A percentile compares a stretch with the other conserved stretches of the same genome.
These are phyloP conservation scores for Cladophialophora immunda DNA, from an alignment of 2,329 filamentous ascomycete genomes.

Conservation along the genomic window DNA sequence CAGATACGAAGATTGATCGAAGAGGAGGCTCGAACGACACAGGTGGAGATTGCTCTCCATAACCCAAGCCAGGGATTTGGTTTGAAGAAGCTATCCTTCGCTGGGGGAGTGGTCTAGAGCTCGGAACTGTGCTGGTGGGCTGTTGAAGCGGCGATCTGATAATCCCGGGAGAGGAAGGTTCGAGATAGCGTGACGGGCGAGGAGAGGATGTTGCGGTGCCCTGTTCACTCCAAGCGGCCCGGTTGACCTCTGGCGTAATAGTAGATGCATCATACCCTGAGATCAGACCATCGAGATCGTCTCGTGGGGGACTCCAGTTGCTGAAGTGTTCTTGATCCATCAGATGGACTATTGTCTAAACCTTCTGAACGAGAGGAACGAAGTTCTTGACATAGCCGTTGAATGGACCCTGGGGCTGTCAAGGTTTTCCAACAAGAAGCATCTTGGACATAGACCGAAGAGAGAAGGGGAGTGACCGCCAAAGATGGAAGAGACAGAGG, in stretches of 20 bases:
- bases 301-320: conserved; percentile 28
- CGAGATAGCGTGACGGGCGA: conserved; percentile 27
- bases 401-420: neutral
- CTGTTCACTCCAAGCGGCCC: conserved; percentile 27
- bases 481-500: neutral
- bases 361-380: neutral
- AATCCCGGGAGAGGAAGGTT: conserved; percentile 25
- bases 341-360: neutral
- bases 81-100: conserved; percentile 35
- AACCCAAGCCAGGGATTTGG: conserved; percentile 26
- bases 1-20: conserved; percentile 48
- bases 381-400: neutral
- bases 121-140: conserved; percentile 15
- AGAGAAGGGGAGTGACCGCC: neutral
- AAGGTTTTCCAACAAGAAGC: neutral
- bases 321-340: conserved; percentile 34
- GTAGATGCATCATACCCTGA: conserved; percentile 18
- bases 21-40: conserved; percentile 45
- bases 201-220: conserved; percentile 12
- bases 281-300: conserved; percentile 31
- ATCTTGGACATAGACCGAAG: neutral
- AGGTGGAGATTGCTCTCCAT: conserved; percentile 34
- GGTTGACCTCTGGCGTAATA: conserved; percentile 14
- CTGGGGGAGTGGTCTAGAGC: conserved; percentile 34
- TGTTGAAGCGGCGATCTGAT: conserved; percentile 33